Conservation (phyloP, 352 stramenopile genomes). For the Globisporangium cylindrosporum region DNA sequence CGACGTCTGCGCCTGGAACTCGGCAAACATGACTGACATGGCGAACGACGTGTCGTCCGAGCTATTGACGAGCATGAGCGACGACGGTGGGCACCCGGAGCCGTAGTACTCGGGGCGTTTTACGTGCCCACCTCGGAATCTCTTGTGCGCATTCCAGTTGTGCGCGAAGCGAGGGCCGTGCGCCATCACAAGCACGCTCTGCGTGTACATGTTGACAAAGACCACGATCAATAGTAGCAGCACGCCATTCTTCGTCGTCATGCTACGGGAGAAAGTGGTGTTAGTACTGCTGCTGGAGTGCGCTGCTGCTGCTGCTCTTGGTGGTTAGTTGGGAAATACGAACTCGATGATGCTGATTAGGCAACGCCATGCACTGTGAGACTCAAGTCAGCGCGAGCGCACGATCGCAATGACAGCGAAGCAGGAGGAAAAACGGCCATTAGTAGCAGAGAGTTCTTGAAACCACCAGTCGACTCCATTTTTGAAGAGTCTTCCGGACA, state of each 20-base stretch:
- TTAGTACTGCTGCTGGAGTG: neutral
- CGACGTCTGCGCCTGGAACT: conserved; percentile 25
- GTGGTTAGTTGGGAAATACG: neutral
- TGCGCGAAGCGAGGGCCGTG: neutral
- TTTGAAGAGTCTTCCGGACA: neutral
- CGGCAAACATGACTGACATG: conserved; percentile 28
- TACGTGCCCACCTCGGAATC: conserved; percentile 26
- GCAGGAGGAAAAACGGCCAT: neutral
- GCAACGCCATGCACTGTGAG: neutral
- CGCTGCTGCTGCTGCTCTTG: neutral
- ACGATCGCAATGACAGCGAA: conserved; percentile 2
- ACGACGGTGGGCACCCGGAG: conserved; percentile 22
- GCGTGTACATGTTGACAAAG: neutral
- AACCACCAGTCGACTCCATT: neutral
- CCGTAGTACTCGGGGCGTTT: conserved; percentile 26
- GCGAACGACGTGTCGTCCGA: conserved; percentile 26
- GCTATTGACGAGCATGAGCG: conserved; percentile 24
- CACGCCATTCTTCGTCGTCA: neutral
- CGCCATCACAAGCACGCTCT: neutral
- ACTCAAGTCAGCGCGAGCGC: neutral
- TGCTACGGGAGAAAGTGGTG: neutral
- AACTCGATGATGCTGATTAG: neutral
- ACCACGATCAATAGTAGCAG: neutral
- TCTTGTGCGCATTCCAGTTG: conserved; percentile 5
- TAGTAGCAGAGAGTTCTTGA: conserved; percentile 1